Conservation (phyloP, 805 yeast genomes). For the Saccharomyces eubayanus region DNA sequence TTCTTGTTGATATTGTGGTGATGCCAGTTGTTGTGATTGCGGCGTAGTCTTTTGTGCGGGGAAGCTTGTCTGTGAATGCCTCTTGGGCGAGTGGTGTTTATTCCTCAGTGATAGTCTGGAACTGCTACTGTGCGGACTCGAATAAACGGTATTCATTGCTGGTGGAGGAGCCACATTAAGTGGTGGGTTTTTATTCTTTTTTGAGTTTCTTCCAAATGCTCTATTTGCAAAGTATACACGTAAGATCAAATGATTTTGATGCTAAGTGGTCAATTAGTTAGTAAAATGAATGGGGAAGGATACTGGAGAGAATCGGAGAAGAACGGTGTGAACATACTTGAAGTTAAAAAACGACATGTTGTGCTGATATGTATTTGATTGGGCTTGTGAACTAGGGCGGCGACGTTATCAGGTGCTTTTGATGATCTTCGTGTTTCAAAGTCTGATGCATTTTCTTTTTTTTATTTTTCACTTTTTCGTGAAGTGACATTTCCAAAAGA, state of each 20-base stretch:
- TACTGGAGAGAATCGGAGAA: neutral
- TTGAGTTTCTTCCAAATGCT: constrained; percentile 53
- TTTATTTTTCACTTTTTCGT: neutral
- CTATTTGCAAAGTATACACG: constrained; percentile 21
- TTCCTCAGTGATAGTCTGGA: constrained; percentile 42
- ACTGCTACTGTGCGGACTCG: constrained; percentile 35
- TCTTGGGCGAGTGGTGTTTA: constrained; percentile 20
- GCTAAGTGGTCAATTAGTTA: neutral
- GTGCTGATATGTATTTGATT: neutral
- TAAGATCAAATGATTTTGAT: neutral
- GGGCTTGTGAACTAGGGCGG: neutral
- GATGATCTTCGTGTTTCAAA: neutral
- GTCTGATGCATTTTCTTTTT: neutral
- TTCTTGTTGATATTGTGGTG: constrained; percentile 6
- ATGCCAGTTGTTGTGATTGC: constrained; percentile 10
- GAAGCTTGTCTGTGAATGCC: constrained; percentile 19
- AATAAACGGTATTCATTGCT: constrained; percentile 25
- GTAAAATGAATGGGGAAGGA: neutral
- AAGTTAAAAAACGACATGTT: constrained; percentile 26
- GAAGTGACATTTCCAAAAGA: neutral
- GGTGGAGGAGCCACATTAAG: constrained; percentile 9
- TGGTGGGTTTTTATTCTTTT: constrained; percentile 36
- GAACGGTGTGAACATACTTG: constrained; percentile 16
- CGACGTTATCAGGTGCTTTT: neutral
- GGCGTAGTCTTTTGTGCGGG: constrained; percentile 10